Percentiles rank a stretch among this genome's conserved stretches.
These are phyloP conservation scores for Hypoxylon sp. DNA, from an alignment of 2,329 filamentous ascomycete species.

Conservation along the genomic window DNA sequence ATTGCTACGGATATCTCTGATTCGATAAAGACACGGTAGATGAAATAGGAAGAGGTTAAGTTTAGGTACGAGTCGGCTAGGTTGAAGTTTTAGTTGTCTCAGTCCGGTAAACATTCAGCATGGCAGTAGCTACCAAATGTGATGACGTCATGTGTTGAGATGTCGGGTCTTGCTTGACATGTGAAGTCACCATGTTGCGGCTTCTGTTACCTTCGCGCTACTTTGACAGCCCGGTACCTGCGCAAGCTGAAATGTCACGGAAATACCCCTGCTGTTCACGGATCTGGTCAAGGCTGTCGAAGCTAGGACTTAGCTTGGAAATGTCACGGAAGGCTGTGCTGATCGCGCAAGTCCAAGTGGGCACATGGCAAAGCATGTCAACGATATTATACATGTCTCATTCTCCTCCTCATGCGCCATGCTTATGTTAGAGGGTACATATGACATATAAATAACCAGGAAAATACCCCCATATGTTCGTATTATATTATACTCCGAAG, in stretches of 20 bases:
- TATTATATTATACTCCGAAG: background rate
- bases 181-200: constrained; percentile 20
- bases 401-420: constrained; percentile 15
- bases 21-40: background rate
- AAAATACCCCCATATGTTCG: constrained; percentile 4
- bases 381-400: constrained; percentile 4
- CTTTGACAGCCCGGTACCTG: too few relatives aligned
- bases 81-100: background rate
- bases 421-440: too few relatives aligned
- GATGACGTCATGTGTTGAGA: constrained; percentile 29
- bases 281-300: too few relatives aligned
- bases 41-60: constrained; percentile 11
- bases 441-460: background rate
- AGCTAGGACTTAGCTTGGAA: too few relatives aligned
- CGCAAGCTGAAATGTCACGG: background rate
- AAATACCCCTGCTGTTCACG: background rate
- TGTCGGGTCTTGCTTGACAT: constrained; percentile 17
- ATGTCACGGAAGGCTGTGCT: background rate
- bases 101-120: too few relatives aligned
- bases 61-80: background rate
- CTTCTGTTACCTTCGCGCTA: background rate
- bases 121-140: too few relatives aligned
- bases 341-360: background rate
- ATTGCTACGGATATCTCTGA: background rate
- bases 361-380: background rate